These are phyloP conservation scores for Pneumocystis jirovecii DNA, from an alignment of 1,139 yeast genomes.

Conservation along the genomic window DNA sequence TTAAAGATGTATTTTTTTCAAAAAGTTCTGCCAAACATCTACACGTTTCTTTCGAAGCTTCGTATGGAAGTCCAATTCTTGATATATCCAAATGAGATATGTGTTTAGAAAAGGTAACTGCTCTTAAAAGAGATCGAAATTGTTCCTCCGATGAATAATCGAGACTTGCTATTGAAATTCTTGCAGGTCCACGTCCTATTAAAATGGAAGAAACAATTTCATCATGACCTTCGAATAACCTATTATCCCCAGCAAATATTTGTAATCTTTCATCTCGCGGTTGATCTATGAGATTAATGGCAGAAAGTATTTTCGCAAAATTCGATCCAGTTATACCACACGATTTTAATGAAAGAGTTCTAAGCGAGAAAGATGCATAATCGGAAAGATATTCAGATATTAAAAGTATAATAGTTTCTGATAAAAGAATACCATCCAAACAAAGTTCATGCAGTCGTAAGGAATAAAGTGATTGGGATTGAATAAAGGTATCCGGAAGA, in stretches of 20 bases:
- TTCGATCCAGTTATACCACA: not conserved
- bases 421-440: not conserved
- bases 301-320: not conserved
- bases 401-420: not conserved
- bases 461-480: not conserved
- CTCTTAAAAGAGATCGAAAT: conserved; percentile 3
- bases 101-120: conserved; percentile 2
- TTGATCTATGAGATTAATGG: not conserved
- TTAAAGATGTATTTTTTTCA: conserved; percentile 6
- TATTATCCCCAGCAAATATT: not conserved
- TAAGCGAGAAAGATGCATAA: not conserved
- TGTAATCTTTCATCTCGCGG: not conserved
- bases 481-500: not conserved
- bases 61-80: conserved; percentile 8
- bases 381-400: not conserved
- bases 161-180: conserved; percentile 8
- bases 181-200: not conserved
- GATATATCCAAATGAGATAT: conserved; percentile 10
- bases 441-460: not conserved
- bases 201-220: not conserved
- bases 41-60: conserved; percentile 11
- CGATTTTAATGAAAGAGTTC: not conserved
- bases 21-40: conserved; percentile 9
- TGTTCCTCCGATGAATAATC: conserved; percentile 10
- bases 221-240: not conserved